Base-by-base conservation (phyloP, 73 alveolate species). In the Paramecium biaurelia region DNA sequence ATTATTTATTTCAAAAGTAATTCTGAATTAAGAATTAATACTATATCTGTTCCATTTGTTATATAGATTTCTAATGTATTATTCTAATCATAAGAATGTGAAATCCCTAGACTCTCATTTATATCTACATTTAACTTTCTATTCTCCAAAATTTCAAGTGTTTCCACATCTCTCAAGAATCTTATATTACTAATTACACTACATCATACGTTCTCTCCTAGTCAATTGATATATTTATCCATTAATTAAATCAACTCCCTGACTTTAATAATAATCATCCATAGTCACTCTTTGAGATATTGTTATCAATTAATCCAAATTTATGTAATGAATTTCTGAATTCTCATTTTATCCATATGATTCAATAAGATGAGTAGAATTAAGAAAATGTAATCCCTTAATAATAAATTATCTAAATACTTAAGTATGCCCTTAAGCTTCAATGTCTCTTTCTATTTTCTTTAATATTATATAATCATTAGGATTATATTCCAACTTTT, bases 141-240 rank as follows among this genome's bases (percentile, higher is more conserved):
- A 24, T 20, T 23, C 10, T 79, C 21, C 10, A 20, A 10, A 2
- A 42, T 26, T 37, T 43, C 37, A 3, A 79, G 32, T 0, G 76
- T 42, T 12, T 38, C 70, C 5, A 20, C 24, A 79, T 79, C 74
- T 14, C 23, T 79, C 74, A 38, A 38, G 32, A 79, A 24, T 24
- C 76, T 58, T 8, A 26, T 18, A 41, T 41, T 14, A 37, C 15
- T 21, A 15, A 26, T 20, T 21, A 26, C 21, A 14, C 21, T 76
- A 76, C 89, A 76, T 76, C 14, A 26, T 43, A 26, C 24, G 18
- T 76, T 34, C 89, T 76, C 74, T 76, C 89, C 89, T 11, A 4
- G 89, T 79, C 11, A 42, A 79, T 18, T 42, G 47, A 79, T 42
- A 79, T 5, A 79, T 9, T 10, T 43, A 14, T 79, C 90, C 90